Percentiles rank a stretch among this genome's conserved stretches.
Conservation (phyloP, 2,329 filamentous ascomycete species). For the Microdochium trichocladiopsis region DNA sequence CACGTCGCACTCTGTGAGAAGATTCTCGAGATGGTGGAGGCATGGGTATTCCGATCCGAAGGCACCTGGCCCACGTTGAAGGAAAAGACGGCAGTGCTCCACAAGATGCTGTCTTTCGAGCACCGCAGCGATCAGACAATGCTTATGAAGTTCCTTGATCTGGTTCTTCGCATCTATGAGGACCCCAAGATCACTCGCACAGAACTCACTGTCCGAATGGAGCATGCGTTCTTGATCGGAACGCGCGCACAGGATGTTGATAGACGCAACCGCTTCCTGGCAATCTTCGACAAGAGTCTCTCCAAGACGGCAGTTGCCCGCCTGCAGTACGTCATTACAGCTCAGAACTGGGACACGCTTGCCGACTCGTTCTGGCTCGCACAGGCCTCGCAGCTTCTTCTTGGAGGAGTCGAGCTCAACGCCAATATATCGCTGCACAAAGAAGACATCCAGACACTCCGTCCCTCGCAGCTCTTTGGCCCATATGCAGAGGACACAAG, state of each 20-base stretch:
- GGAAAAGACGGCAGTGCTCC: slow-evolving; percentile 97
- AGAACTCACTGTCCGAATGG: slow-evolving; percentile 92
- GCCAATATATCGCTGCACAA: slow-evolving; percentile 68
- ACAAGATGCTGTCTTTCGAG: slow-evolving; percentile 98
- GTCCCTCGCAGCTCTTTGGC: slow-evolving; percentile 66
- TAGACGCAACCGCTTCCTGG: slow-evolving; percentile 95
- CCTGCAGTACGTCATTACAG: slow-evolving; percentile 79
- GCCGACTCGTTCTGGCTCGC: slow-evolving; percentile 95
- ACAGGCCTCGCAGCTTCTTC: slow-evolving; percentile 86
- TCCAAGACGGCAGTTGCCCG: slow-evolving; percentile 88
- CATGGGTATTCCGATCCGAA: slow-evolving; percentile 92
- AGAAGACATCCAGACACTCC: slow-evolving; percentile 77
- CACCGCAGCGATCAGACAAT: slow-evolving; percentile 74
- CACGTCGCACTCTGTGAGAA: slow-evolving; percentile 84
- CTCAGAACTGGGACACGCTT: slow-evolving; percentile 96
- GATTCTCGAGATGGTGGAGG: slow-evolving; percentile 87
- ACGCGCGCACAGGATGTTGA: slow-evolving; percentile 89
- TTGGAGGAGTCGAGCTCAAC: slow-evolving; percentile 85
- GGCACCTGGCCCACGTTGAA: slow-evolving; percentile 96
- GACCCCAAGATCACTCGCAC: slow-evolving; percentile 93
- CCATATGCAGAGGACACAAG: slow-evolving; percentile 64
- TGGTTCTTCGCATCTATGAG: slow-evolving; percentile 97
- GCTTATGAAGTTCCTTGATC: slow-evolving; percentile 85
- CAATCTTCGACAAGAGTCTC: slow-evolving; percentile 89
- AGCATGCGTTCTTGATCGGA: slow-evolving; percentile 96